Base-by-base conservation (phyloP, 441 rosid species). In the Adansonia madagascariensis region DNA sequence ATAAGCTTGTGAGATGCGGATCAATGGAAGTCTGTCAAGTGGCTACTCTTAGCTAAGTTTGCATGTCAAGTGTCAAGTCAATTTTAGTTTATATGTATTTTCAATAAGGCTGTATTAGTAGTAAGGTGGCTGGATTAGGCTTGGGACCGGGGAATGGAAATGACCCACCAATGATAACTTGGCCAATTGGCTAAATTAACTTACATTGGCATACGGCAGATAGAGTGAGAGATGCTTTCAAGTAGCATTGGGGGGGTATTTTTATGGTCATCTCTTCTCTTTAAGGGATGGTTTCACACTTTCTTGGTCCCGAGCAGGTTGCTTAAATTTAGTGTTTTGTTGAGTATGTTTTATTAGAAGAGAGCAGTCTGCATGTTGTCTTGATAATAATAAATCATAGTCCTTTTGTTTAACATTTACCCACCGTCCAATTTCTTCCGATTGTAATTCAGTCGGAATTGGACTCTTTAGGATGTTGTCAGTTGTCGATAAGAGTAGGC, bases 341-440 rank as follows among this genome's bases (percentile, higher is more conserved):
- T 56, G 47, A 8, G 74, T 31, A 8, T 71, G 74, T 52, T 70
- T 60, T 52, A 8, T 70, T 70, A 49, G 22, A 52, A 50, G 74
- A 50, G 1, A 8, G 44, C 71, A 66, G 71, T 50, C 7, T 50
- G 74, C 74, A 4, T 50, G 24, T 71, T 31, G 24, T 52, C 61
- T 27, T 8, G 3, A 52, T 71, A 31, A 8, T 50, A 52, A 71
- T 27, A 70, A 70, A 50, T 27, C 24, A 1, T 4, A 14, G 74
- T 31, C 18, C 74, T 5, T 71, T 71, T 71, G 61, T 52, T 52
- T n/a, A 50, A 52, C 74, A 52, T n/a, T 15, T 31, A 14, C 27
- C 43, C 35, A n/a, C 74, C 52, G 46, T 20, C 60, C 15, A 50
- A 15, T 68, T 24, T 24, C 27, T 24, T 24, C 27, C 27, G 27